A percentile compares a stretch with the other conserved stretches of the same genome.
phyloP scores from a whole-genome alignment of 2,329 filamentous ascomycete genomes.

The Blastomyces silverae region DNA sequence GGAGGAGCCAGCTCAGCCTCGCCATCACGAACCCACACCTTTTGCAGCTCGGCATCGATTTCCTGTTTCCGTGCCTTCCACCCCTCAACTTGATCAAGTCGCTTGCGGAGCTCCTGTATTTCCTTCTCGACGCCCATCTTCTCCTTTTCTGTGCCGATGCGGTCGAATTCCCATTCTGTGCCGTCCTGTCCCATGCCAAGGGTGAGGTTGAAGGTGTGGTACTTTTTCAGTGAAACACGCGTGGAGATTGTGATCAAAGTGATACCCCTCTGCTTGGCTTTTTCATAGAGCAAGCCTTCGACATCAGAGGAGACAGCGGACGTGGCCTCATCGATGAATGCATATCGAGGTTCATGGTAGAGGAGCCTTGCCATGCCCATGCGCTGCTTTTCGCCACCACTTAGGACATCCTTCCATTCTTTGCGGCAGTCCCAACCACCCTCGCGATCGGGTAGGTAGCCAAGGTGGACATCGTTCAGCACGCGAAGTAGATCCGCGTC shows the following conservation, averaged over 20 bases:
- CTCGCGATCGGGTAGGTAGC: conserved; percentile 84
- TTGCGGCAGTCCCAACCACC: conserved; percentile 95
- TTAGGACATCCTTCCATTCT: conserved; percentile 98
- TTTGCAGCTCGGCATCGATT: conserved; percentile 72
- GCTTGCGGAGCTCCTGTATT: conserved; percentile 72
- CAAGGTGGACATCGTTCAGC: conserved; percentile 75
- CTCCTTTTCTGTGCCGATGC: conserved; percentile 88
- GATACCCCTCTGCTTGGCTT: conserved; percentile 85
- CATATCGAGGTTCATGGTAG: conserved; percentile 92
- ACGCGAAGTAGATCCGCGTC: conserved; percentile 72
- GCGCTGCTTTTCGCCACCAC: conserved; percentile 92
- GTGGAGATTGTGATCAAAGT: conserved; percentile 96
- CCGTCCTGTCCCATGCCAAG: conserved; percentile 73
- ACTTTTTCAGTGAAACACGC: conserved; percentile 86
- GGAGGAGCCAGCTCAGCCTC: conserved; percentile 37
- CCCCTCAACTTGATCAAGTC: conserved; percentile 70
- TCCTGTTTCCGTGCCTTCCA: conserved; percentile 73
- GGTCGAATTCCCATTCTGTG: conserved; percentile 87
- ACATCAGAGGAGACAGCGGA: conserved; percentile 92
- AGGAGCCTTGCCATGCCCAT: conserved; percentile 84
- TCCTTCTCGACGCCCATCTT: conserved; percentile 92
- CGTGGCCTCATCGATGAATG: conserved; percentile 91
- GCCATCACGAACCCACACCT: conserved; percentile 53
- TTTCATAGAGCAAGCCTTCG: conserved; percentile 87
- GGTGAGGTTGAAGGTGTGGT: conserved; percentile 85